Evolutionary conservation across 306 rosid species (phyloP).

Genomic region (Hippophae tibetana): DNA sequence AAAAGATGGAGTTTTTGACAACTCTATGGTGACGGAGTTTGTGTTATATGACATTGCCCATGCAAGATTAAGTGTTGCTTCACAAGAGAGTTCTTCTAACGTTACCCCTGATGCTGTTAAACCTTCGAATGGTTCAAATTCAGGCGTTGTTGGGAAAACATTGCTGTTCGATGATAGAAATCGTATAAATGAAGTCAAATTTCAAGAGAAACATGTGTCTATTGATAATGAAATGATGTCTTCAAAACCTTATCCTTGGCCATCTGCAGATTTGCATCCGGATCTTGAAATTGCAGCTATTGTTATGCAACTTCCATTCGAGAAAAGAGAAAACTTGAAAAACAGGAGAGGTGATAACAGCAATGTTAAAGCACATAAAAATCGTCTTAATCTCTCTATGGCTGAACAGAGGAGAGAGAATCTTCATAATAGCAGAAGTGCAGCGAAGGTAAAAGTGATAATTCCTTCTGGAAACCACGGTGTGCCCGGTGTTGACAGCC

Average conservation of each 20-base stretch:
- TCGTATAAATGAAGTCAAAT: conserved; percentile 29
- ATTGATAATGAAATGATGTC: conserved; percentile 25
- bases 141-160: conserved; percentile 29
- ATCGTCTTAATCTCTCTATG: conserved; percentile 31
- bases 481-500: conserved; percentile 45
- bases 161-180: conserved; percentile 17
- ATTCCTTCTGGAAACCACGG: conserved; percentile 80
- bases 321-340: conserved; percentile 51
- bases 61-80: conserved; percentile 45
- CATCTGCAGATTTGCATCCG: conserved; percentile 36
- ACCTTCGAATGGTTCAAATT: conserved; percentile 31
- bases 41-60: conserved; percentile 68
- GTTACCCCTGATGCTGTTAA: conserved; percentile 26
- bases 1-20: conserved; percentile 44
- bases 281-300: conserved; percentile 67
- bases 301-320: conserved; percentile 56
- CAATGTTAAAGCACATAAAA: conserved; percentile 23
- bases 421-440: conserved; percentile 22
- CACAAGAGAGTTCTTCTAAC: conserved; percentile 22
- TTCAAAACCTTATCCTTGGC: conserved; percentile 34
- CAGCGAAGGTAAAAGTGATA: conserved; percentile 63
- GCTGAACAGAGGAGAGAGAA: conserved; percentile 33
- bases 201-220: conserved; percentile 33
- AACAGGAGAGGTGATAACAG: conserved; percentile 30
- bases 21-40: conserved; percentile 70